A percentile compares a stretch with the other conserved stretches of the same genome.
Evolutionary conservation across 1,284 basidiomycete genomes (phyloP).

Genomic region (Sporisorium exsertum): DNA sequence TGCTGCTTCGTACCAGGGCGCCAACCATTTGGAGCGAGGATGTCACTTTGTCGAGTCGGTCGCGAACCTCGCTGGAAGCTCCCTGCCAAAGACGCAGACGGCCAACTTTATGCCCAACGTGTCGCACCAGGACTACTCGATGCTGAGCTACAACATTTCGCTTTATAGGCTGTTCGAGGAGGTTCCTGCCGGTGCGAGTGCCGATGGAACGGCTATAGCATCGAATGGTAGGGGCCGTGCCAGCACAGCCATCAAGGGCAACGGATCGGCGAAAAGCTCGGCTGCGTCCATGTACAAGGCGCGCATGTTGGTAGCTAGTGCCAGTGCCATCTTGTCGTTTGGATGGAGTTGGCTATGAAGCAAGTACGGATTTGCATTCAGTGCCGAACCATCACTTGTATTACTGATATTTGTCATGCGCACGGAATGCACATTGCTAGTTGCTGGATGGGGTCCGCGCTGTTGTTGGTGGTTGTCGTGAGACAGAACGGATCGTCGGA

Average conservation of each 20-base stretch:
- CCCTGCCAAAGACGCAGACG: constrained; percentile 53
- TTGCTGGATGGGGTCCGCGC: background rate
- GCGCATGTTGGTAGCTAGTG: constrained; percentile 4
- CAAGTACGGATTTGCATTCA: background rate
- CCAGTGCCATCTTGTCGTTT: constrained; percentile 12
- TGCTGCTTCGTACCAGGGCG: constrained; percentile 52
- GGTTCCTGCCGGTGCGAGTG: constrained; percentile 16
- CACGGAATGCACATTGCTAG: no score
- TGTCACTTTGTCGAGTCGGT: constrained; percentile 49
- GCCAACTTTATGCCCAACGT: constrained; percentile 59
- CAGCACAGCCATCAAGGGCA: constrained; percentile 7
- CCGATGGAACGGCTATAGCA: background rate
- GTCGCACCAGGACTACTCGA: constrained; percentile 64
- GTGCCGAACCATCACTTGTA: no score
- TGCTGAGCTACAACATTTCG: constrained; percentile 53
- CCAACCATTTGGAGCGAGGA: constrained; percentile 61
- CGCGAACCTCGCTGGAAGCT: constrained; percentile 19
- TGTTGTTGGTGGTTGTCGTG: background rate
- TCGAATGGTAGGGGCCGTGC: background rate
- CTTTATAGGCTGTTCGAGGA: constrained; percentile 58
- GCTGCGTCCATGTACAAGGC: background rate
- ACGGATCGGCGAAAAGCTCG: background rate
- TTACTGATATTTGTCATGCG: no score
- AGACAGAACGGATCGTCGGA: constrained; percentile 2
- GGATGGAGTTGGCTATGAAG: constrained; percentile 20